Base-by-base conservation (phyloP, 2,329 filamentous ascomycete genomes). In the Sporothrix variecibatus region DNA sequence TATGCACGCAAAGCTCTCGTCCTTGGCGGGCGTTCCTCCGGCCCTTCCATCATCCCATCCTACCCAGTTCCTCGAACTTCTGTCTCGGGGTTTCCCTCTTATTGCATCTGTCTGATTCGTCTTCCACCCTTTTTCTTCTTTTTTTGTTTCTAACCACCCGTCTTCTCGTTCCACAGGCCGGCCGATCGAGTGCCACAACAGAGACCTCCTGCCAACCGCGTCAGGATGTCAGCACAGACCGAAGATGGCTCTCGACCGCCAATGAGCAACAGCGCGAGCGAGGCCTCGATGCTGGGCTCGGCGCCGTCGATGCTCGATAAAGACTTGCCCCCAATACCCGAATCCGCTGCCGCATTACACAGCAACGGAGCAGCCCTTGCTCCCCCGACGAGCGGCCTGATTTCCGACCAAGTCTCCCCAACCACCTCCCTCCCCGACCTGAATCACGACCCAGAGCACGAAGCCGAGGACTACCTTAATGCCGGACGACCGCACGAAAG, bases 401-500 rank as follows among this genome's bases (percentile, higher is more conserved):
- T 12, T 9, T 68, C 65, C 65, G 65, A 51, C 65, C 65, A 68
- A 23, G 65, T 68, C 23, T 68, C 65, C 7, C 65, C 65, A 34
- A 12, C 46, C 3, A 62, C 60, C 8, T 64, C 62, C 7, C 49
- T 65, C 9, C n/a, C 75, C 9, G 69, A 58, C 9, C 74, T 49
- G 11, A 73, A 73, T 53, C 40, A 31, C 17, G 23, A 3, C 12
- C 9, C 11, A 31, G 43, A 68, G n/a, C 23, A 73, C n/a, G 77
- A 80, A 58, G 78, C 83, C 11, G 75, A 79, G 15, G 83, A 85
- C 76, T 83, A 84, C 76, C 58, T 84, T 46, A 84, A 84, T 71
- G 81, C 79, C 49, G 81, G 81, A 6, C 74, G 75, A 15, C 80
- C 81, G 1, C 81, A 84, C 69, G 79, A 81, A 5, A 75, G 2